A percentile compares a stretch with the other conserved stretches of the same genome.
These are phyloP conservation scores for Syncephalis plumigaleata DNA, from an alignment of 371 early-diverging fungal genomes.

Conservation along the genomic window DNA sequence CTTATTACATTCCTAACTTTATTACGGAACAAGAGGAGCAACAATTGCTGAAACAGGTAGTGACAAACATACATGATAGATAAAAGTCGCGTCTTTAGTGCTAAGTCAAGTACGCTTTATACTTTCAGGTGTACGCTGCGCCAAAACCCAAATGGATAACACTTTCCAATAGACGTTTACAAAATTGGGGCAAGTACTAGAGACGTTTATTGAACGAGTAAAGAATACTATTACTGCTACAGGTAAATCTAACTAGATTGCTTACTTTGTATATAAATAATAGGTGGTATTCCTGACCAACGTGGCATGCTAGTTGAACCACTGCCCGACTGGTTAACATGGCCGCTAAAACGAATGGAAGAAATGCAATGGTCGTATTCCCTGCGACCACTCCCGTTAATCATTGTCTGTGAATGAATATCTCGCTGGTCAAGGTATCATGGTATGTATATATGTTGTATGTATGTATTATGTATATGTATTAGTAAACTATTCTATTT, in stretches of 20 bases:
- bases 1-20: slow-evolving; percentile 20
- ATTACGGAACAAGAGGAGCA: slow-evolving; percentile 18
- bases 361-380: background rate
- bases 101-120: background rate
- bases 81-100: background rate
- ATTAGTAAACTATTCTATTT: background rate
- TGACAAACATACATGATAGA: too few species aligned
- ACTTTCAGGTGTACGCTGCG: slow-evolving; percentile 17
- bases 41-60: slow-evolving; percentile 13
- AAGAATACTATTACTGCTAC: background rate
- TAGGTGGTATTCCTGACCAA: slow-evolving; percentile 15
- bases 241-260: too few species aligned
- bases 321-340: slow-evolving; percentile 23
- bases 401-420: slow-evolving; percentile 38
- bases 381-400: slow-evolving; percentile 15
- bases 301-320: slow-evolving; percentile 17
- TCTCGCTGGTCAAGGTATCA: slow-evolving; percentile 35
- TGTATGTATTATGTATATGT: too few species aligned
- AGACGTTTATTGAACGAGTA: background rate
- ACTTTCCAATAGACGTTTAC: slow-evolving; percentile 22
- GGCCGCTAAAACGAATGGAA: slow-evolving; percentile 1
- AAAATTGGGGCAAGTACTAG: slow-evolving; percentile 20
- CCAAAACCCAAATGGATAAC: slow-evolving; percentile 32
- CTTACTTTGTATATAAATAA: background rate
- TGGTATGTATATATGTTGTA: slow-evolving; percentile 14